Evolutionary conservation across 2,329 filamentous ascomycete genomes (phyloP).

Genomic region (Thelonectria rubi): DNA sequence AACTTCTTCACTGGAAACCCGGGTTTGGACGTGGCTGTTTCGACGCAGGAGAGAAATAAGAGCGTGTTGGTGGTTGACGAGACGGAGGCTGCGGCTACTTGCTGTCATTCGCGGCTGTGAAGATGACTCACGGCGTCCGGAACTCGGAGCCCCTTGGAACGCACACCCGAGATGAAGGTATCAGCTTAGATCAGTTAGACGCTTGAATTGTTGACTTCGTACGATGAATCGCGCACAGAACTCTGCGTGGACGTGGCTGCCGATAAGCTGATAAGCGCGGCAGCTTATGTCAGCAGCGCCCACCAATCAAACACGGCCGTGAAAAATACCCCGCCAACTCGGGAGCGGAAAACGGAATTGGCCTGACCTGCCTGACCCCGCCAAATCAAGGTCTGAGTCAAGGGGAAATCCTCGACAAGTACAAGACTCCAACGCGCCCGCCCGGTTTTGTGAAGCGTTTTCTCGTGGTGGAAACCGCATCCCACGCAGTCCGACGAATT

Average conservation of each 20-base stretch:
- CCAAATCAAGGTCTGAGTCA: slow-evolving; percentile 26
- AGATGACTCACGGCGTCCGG: neutral
- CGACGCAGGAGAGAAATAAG: slow-evolving; percentile 47
- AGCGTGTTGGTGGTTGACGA: slow-evolving; percentile 41
- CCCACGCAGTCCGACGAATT: neutral
- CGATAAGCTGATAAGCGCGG: slow-evolving; percentile 20
- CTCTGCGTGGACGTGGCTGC: neutral
- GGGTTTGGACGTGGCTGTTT: slow-evolving; percentile 58
- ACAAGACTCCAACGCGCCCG: slow-evolving; percentile 6
- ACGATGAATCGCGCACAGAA: neutral
- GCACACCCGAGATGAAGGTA: too few species aligned
- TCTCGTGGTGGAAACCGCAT: neutral
- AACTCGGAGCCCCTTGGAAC: neutral
- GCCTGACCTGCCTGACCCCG: slow-evolving; percentile 19
- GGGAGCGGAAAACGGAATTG: slow-evolving; percentile 10
- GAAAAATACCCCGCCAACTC: slow-evolving; percentile 17
- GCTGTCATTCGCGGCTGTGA: slow-evolving; percentile 10
- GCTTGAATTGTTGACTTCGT: neutral
- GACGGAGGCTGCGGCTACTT: neutral
- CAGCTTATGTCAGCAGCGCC: slow-evolving; percentile 7
- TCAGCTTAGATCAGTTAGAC: neutral
- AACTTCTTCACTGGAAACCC: slow-evolving; percentile 64
- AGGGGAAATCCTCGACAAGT: slow-evolving; percentile 4
- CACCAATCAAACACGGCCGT: neutral
- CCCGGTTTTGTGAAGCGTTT: neutral